These are phyloP conservation scores for Arxiozyma slooffiae DNA, from an alignment of 1,139 yeast species.

Conservation along the genomic window DNA sequence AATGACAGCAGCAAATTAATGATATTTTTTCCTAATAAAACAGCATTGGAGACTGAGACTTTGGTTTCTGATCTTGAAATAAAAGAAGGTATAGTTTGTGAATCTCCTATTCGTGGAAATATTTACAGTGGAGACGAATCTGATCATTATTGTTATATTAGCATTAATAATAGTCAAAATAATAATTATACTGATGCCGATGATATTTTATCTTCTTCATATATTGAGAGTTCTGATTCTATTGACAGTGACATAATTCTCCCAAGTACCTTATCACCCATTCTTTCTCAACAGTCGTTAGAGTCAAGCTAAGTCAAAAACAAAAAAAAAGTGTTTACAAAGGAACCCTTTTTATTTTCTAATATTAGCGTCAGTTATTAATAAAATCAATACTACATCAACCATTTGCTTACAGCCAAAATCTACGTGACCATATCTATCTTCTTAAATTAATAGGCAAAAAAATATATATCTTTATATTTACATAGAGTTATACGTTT, in stretches of 20 bases:
- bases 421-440: background rate
- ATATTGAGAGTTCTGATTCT: background rate
- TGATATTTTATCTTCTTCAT: background rate
- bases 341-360: background rate
- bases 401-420: no score
- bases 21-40: constrained; percentile 52
- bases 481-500: no score
- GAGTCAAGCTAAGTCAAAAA: background rate
- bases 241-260: background rate
- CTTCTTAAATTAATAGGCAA: no score
- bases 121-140: no score
- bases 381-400: no score
- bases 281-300: constrained; percentile 1
- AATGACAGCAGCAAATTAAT: constrained; percentile 34
- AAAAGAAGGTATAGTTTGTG: constrained; percentile 39
- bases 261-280: constrained; percentile 5
- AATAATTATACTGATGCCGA: constrained; percentile 8
- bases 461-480: no score
- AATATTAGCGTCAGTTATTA: background rate
- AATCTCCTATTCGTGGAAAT: background rate
- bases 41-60: constrained; percentile 40
- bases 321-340: background rate
- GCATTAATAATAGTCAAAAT: background rate
- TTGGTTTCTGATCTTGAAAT: constrained; percentile 44
- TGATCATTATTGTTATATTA: no score